phyloP scores from a whole-genome alignment of 2,329 filamentous ascomycete genomes.

The Colletotrichum aenigma region DNA sequence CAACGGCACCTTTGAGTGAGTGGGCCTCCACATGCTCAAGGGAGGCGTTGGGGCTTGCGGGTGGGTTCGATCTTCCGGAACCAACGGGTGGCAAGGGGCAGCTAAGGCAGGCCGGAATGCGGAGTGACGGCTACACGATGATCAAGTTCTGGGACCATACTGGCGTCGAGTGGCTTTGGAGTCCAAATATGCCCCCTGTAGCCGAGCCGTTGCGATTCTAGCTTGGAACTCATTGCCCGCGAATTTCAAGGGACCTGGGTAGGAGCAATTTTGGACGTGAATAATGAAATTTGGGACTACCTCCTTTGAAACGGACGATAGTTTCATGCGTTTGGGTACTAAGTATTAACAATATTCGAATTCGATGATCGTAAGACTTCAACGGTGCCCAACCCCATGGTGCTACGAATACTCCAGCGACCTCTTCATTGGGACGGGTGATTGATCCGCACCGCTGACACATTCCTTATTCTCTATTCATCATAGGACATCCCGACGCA shows the following conservation, averaged over 20 bases:
- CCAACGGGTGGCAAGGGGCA: not conserved
- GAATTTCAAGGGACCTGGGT: not conserved
- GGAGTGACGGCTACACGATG: not conserved
- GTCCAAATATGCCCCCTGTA: not conserved
- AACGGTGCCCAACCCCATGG: not conserved
- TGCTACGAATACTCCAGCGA: not conserved
- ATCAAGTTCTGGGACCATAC: not conserved
- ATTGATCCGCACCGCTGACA: not conserved
- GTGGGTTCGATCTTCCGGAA: not conserved
- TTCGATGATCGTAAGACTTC: not conserved
- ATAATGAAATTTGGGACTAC: not conserved
- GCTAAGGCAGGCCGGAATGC: not conserved
- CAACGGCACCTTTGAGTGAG: not conserved
- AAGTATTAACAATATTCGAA: not conserved
- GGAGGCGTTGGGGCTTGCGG: not conserved
- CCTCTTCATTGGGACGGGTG: not conserved
- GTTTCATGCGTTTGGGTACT: not conserved
- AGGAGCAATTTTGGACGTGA: fast-evolving
- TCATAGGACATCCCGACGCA: constrained; percentile 10
- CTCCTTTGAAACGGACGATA: not conserved
- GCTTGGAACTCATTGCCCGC: not conserved
- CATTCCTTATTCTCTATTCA: constrained; percentile 4
- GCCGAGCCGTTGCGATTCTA: not conserved
- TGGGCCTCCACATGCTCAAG: not conserved
- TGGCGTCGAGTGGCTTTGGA: not conserved